Percentiles rank a stretch among this genome's conserved stretches.
phyloP scores from a whole-genome alignment of 805 yeast genomes.

The Grigorovia transvaalensis region DNA sequence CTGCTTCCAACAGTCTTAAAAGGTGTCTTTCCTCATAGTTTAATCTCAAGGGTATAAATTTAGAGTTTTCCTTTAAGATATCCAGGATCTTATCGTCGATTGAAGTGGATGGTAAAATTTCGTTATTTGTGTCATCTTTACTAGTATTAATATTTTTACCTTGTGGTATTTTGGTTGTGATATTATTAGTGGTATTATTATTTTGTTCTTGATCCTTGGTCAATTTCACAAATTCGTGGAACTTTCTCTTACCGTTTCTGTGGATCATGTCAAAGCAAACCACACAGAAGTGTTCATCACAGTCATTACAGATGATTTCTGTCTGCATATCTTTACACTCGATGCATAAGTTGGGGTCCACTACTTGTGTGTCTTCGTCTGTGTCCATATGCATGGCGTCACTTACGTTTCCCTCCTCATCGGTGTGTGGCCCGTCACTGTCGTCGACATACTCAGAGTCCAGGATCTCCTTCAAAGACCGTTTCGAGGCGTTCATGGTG shows the following conservation, averaged over 20 bases:
- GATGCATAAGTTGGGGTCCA: conserved; percentile 40
- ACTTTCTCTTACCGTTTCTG: conserved; percentile 52
- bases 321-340: conserved; percentile 69
- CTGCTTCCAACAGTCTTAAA: conserved; percentile 60
- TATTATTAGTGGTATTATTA: conserved; percentile 9
- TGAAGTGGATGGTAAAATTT: conserved; percentile 1
- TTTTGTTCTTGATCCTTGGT: conserved; percentile 8
- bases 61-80: conserved; percentile 35
- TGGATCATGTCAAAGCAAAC: conserved; percentile 63
- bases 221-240: conserved; percentile 31
- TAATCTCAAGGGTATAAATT: conserved; percentile 60
- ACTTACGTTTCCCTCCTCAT: too few species aligned
- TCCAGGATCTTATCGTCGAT: conserved; percentile 26
- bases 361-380: conserved; percentile 19
- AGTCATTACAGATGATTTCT: conserved; percentile 49
- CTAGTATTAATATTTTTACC: too few species aligned
- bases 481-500: conserved; percentile 14
- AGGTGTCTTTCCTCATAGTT: conserved; percentile 60
- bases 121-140: neutral
- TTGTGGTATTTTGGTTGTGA: too few species aligned
- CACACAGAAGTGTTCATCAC: conserved; percentile 59
- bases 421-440: too few species aligned
- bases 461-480: conserved; percentile 31
- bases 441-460: conserved; percentile 27
- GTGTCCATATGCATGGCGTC: conserved; percentile 8